phyloP scores from a whole-genome alignment of 108 stramenopile species.

The Epithemia pelagica region DNA sequence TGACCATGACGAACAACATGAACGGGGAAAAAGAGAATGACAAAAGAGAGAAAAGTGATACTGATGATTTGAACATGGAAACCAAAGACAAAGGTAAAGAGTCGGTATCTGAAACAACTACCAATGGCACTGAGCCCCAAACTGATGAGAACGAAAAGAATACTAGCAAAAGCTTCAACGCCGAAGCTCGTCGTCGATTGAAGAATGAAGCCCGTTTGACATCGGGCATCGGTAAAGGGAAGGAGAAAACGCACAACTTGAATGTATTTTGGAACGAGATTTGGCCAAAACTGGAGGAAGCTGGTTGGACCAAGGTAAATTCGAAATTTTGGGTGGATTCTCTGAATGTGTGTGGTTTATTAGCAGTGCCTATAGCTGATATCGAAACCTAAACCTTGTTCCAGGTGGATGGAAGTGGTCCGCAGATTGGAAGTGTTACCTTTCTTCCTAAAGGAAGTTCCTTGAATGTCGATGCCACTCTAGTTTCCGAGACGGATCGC shows the following conservation, averaged over 20 bases:
- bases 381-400: too few species aligned
- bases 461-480: neutral
- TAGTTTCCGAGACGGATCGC: neutral
- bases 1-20: too few species aligned
- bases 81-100: too few species aligned
- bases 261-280: slow-evolving; percentile 12
- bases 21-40: neutral
- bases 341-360: neutral
- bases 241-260: neutral
- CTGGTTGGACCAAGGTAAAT: slow-evolving; percentile 30
- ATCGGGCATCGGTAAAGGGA: neutral
- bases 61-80: too few species aligned
- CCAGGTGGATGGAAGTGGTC: neutral
- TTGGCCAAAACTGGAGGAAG: slow-evolving; percentile 42
- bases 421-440: neutral
- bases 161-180: neutral
- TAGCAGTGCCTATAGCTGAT: too few species aligned
- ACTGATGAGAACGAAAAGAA: too few species aligned
- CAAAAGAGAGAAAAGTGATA: neutral
- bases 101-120: neutral
- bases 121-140: neutral
- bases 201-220: neutral
- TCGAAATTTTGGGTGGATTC: neutral
- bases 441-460: neutral
- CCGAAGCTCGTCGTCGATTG: neutral